Percentiles rank a stretch among this genome's conserved stretches.
phyloP scores from a whole-genome alignment of 2,329 filamentous ascomycete species.

The Aspergillus texensis region DNA sequence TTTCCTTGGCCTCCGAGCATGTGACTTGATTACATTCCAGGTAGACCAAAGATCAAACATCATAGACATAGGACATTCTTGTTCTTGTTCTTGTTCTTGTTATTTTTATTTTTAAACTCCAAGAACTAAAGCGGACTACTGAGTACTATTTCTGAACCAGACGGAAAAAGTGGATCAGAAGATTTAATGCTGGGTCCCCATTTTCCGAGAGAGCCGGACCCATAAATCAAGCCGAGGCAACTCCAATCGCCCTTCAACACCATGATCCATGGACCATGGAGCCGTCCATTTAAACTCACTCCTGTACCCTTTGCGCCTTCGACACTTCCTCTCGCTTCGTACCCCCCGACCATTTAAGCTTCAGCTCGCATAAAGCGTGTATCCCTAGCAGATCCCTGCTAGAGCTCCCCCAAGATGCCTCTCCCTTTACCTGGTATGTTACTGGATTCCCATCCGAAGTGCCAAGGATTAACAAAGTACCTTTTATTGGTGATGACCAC shows the following conservation, averaged over 20 bases:
- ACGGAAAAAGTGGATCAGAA: background rate
- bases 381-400: background rate
- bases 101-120: background rate
- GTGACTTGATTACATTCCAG: no score
- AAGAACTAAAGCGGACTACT: background rate
- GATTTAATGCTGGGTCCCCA: background rate
- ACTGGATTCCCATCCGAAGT: background rate
- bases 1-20: no score
- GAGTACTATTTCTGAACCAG: background rate
- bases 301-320: background rate
- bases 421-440: conserved; percentile 22
- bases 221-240: conserved; percentile 14
- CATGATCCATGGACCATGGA: background rate
- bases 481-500: background rate
- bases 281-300: background rate
- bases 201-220: background rate
- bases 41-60: no score
- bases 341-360: background rate
- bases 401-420: conserved; percentile 1
- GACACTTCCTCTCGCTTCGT: background rate
- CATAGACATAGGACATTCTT: no score
- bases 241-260: background rate
- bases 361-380: background rate
- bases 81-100: background rate
- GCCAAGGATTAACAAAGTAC: background rate